Evolutionary conservation across 176 grass and related monocot genomes (phyloP).

Genomic region (Secale cereale): DNA sequence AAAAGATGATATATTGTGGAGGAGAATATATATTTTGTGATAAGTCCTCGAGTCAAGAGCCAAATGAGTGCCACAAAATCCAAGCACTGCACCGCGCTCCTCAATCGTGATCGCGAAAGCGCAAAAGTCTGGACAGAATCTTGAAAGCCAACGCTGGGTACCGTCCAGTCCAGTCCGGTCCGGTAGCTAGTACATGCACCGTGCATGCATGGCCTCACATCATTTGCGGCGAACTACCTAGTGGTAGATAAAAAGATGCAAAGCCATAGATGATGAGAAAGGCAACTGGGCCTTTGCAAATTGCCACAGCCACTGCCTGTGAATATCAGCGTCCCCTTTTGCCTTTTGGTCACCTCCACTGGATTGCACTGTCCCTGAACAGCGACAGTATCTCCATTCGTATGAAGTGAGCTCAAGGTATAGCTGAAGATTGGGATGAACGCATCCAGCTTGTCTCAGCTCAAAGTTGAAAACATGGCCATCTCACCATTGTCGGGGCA

Average conservation of each 20-base stretch:
- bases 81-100: not conserved
- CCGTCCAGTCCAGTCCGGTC: not conserved
- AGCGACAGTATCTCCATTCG: not conserved
- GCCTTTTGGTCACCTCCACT: not conserved
- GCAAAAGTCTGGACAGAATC: not conserved
- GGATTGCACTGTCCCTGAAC: not conserved
- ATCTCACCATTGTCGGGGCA: too few species aligned
- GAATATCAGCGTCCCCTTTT: not conserved
- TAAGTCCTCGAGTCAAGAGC: not conserved
- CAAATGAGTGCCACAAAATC: constrained; percentile 4
- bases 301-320: not conserved
- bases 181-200: not conserved
- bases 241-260: not conserved
- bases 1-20: not conserved
- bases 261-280: not conserved
- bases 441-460: too few species aligned
- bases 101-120: not conserved
- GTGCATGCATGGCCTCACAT: not conserved
- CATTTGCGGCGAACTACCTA: not conserved
- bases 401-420: not conserved
- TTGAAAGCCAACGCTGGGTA: not conserved
- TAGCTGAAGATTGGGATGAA: too few species aligned
- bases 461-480: too few species aligned
- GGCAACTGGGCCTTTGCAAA: not conserved
- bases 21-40: not conserved